Base-by-base conservation (phyloP, 1,139 yeast genomes). In the Yamadazyma triangularis region DNA sequence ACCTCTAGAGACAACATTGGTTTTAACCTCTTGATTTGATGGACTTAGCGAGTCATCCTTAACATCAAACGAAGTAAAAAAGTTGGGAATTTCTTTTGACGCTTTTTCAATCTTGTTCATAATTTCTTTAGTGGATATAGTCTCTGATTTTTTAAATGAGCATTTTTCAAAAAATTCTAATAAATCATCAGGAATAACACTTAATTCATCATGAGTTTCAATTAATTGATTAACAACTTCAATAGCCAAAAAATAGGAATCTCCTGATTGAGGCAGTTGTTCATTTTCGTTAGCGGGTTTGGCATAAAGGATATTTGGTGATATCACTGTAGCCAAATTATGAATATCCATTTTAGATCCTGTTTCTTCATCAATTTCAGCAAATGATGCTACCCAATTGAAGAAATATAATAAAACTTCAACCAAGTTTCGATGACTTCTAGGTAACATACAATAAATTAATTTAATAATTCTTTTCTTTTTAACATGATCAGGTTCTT, bases 321-420 rank as follows among this genome's bases (percentile, higher is more conserved):
- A 85, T 32, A 93, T 73, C 4, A 93, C 99, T 0, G 98, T 91
- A 1, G 98, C 95, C 39, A 93, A 68, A 53, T 93, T 93, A 52
- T 89, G 95, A 22, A 84, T 76, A 53, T 91, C 97, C 99, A 93
- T 93, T 60, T 89, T 91, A 6, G 96, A 88, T 0, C 98, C 98
- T 15, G 76, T 75, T 44, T 81, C 86, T 47, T 83, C 87, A 47
- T 83, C 93, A 39, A 84, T 76, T 45, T 86, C 91, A 1, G 97
- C 85, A 60, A 93, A 93, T 4, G 97, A 86, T 0, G 97, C 89
- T 2, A 89, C 94, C 97, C 98, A 91, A 55, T 81, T 81, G 54
- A 93, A 75, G 55, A 93, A 93, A 41, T 81, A 80, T 23, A 89
- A 67, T 31, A 93, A 62, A 4, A 89, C 96, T 52, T 93, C 98